These are phyloP conservation scores for Gypsophila paniculata DNA, from an alignment of 179 eudicot species.

Conservation along the genomic window DNA sequence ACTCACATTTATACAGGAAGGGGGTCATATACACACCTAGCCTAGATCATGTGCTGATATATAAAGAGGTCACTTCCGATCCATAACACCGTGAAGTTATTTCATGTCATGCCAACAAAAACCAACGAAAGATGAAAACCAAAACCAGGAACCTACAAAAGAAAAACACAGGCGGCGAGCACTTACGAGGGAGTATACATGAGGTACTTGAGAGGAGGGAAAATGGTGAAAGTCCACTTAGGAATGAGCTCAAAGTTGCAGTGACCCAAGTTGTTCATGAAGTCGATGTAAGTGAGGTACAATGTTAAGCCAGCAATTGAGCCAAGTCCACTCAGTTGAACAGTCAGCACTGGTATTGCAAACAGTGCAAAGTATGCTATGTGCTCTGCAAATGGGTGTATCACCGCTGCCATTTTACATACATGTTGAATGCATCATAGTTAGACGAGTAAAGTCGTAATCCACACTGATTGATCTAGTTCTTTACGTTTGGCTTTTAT, in stretches of 20 bases:
- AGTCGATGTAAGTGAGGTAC: constrained; percentile 37
- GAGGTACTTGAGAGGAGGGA: constrained; percentile 49
- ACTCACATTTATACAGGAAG: too few species aligned
- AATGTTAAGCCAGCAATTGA: constrained; percentile 14
- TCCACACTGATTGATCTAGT: too few species aligned
- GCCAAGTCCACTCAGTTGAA: constrained; percentile 5
- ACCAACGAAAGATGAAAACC: too few species aligned
- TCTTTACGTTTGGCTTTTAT: too few species aligned
- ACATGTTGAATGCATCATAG: background rate
- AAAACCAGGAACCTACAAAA: background rate
- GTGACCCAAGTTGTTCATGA: constrained; percentile 51
- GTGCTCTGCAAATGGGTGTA: constrained; percentile 46
- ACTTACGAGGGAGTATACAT: constrained; percentile 54
- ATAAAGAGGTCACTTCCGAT: too few species aligned
- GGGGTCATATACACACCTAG: too few species aligned
- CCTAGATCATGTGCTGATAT: too few species aligned
- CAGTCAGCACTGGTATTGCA: constrained; percentile 31
- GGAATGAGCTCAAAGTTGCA: constrained; percentile 50
- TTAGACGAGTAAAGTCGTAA: too few species aligned
- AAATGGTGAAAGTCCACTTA: constrained; percentile 28
- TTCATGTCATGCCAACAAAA: too few species aligned
- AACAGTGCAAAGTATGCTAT: constrained; percentile 33
- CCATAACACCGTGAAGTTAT: too few species aligned
- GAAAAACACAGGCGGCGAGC: background rate
- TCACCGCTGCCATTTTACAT: constrained; percentile 34